Conservation (phyloP, 73 alveolate species). For the Symbiodinium pilosum region DNA sequence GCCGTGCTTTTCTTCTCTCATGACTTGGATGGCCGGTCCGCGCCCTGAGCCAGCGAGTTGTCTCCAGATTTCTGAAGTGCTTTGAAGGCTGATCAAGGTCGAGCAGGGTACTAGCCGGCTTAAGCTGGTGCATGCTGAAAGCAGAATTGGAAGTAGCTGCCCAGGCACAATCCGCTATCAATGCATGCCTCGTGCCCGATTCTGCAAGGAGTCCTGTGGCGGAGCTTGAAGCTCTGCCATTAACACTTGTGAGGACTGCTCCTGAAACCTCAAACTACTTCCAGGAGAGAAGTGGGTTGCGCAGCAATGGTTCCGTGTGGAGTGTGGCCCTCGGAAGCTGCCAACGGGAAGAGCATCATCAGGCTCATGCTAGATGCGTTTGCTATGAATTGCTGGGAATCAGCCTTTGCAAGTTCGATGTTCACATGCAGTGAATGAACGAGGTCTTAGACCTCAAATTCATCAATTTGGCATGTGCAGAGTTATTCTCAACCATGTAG, state of each 20-base stretch:
- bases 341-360: too few species aligned
- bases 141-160: too few species aligned
- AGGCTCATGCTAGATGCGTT: too few species aligned
- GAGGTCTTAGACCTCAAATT: too few species aligned
- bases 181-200: constrained; percentile 88
- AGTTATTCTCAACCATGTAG: too few species aligned
- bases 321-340: not conserved
- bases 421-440: too few species aligned
- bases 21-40: constrained; percentile 53
- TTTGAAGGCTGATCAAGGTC: not conserved
- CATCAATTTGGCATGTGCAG: too few species aligned
- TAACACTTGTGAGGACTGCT: too few species aligned
- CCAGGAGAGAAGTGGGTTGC: constrained; percentile 91
- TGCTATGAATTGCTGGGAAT: too few species aligned
- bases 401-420: too few species aligned
- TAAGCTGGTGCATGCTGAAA: too few species aligned
- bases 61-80: not conserved
- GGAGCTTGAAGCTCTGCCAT: too few species aligned
- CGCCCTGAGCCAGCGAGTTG: not conserved
- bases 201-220: not conserved
- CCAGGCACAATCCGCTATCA: constrained; percentile 72
- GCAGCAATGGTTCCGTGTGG: constrained; percentile 77
- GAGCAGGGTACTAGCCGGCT: not conserved
- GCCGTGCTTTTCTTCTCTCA: constrained; percentile 73
- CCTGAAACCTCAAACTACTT: not conserved